Evolutionary conservation across 1,284 basidiomycete genomes (phyloP).

Genomic region (Pascua sp.): DNA sequence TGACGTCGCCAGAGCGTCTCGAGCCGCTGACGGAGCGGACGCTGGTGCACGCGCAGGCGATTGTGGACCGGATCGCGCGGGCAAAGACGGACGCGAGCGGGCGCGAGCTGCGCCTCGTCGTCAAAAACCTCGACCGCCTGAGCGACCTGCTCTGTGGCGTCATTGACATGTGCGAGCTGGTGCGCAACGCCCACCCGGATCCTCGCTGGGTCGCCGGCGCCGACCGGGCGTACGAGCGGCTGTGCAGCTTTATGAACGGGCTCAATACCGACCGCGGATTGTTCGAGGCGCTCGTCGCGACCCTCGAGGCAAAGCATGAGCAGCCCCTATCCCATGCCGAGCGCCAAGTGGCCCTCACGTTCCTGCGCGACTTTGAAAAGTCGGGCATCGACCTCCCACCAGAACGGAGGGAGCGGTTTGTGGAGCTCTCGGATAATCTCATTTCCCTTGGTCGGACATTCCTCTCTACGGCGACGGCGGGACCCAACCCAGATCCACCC

Average conservation of each 20-base stretch:
- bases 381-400: constrained; percentile 89
- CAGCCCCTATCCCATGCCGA: constrained; percentile 44
- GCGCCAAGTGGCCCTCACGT: constrained; percentile 79
- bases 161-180: constrained; percentile 91
- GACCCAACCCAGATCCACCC: constrained; percentile 24
- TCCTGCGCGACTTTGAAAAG: constrained; percentile 95
- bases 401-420: constrained; percentile 72
- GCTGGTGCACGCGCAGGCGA: constrained; percentile 36
- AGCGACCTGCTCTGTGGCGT: constrained; percentile 94
- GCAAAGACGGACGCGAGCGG: constrained; percentile 31
- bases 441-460: constrained; percentile 85
- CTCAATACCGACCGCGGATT: constrained; percentile 93
- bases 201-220: constrained; percentile 74
- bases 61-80: constrained; percentile 51
- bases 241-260: constrained; percentile 97
- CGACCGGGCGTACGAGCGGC: constrained; percentile 80
- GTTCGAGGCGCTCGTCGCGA: constrained; percentile 59
- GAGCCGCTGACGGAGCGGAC: constrained; percentile 42
- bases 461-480: constrained; percentile 58
- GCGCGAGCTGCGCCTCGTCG: constrained; percentile 71
- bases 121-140: constrained; percentile 90
- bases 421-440: constrained; percentile 86
- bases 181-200: constrained; percentile 91
- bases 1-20: constrained; percentile 35
- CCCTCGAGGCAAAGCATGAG: constrained; percentile 42